These are phyloP conservation scores for Mycena albidolilacea DNA, from an alignment of 768 basidiomycete genomes.

Conservation along the genomic window DNA sequence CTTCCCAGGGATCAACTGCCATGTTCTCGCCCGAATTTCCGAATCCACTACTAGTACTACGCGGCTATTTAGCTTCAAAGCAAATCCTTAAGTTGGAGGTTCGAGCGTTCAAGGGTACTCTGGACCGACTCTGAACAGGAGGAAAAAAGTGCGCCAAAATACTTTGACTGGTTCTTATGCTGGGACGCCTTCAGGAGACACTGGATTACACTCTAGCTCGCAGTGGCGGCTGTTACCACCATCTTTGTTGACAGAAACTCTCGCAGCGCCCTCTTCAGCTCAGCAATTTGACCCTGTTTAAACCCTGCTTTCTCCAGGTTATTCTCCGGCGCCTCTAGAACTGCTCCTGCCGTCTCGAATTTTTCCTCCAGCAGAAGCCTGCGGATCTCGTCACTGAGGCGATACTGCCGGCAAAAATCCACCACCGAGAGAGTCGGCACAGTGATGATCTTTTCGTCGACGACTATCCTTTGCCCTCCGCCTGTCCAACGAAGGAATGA, in stretches of 20 bases:
- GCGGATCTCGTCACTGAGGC: neutral
- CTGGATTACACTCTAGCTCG: neutral
- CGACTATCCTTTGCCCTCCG: constrained; percentile 7
- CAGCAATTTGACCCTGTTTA: constrained; percentile 10
- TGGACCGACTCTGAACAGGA: too few relatives aligned
- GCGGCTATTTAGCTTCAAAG: too few relatives aligned
- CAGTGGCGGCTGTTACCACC: neutral
- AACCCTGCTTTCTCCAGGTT: constrained; percentile 6
- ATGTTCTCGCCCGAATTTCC: too few relatives aligned
- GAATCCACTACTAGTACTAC: too few relatives aligned
- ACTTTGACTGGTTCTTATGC: too few relatives aligned
- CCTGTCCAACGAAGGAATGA: neutral
- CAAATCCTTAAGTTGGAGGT: too few relatives aligned
- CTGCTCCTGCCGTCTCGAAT: constrained; percentile 13
- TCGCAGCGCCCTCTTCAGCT: constrained; percentile 4
- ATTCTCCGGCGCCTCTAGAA: neutral
- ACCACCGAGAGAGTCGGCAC: constrained; percentile 9
- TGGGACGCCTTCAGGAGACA: neutral
- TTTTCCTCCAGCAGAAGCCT: constrained; percentile 10
- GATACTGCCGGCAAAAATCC: constrained; percentile 9
- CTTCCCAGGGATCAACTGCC: too few relatives aligned
- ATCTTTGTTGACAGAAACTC: constrained; percentile 1
- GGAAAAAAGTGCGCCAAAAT: too few relatives aligned
- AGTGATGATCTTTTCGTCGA: constrained; percentile 7
- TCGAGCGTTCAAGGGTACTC: too few relatives aligned